Evolutionary conservation across 768 basidiomycete species (phyloP), one percentile per base, ranked within the genome.

Genomic region (Pleurotus pulmonarius): DNA sequence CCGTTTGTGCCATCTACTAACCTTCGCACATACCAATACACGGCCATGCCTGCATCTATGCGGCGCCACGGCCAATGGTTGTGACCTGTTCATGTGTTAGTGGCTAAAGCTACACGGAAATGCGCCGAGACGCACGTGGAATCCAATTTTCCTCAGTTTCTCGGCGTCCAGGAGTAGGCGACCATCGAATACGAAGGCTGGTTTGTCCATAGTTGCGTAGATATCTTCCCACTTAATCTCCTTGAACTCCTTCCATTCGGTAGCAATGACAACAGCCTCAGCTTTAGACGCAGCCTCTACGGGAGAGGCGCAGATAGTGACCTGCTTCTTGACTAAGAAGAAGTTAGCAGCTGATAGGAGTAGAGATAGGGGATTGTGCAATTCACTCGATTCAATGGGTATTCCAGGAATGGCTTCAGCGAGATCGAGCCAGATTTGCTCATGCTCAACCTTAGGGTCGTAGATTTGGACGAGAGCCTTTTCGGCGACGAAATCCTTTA

Each of bases 131-230:
- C 79, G 9, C 16, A 89, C 90, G 72, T 83, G 90, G 86, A 98
- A 98, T 39, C 96, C 96, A 65, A 98, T 97, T 66, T 83, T 69
- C 64, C 81, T 82, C 60, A 98, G 78, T 70, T 83, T 82, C 49
- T 86, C 85, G 8, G 83, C 85, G 67, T 98, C 90, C 44, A 98
- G 80, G 65, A 98, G 80, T 59, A 97, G 76, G 29, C 94, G 83
- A 4, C 94, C 94, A 68, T 98, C 96, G 65, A 98, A 98, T 61
- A 99, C 81, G 67, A 97, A 98, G 4, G 97, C 96, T n/a, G 97
- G 97, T 79, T 98, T 97, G 66, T 88, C 90, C 93, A 98, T 98
- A 65, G 79, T 73, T 49, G 75, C 70, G 74, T 98, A 97, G 41
- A 98, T 89, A 37, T 75, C 75, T 63, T 83, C 70, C 97, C 97